These are phyloP conservation scores for Alternaria gaisen DNA, from an alignment of 2,329 filamentous ascomycete genomes.

Conservation along the genomic window DNA sequence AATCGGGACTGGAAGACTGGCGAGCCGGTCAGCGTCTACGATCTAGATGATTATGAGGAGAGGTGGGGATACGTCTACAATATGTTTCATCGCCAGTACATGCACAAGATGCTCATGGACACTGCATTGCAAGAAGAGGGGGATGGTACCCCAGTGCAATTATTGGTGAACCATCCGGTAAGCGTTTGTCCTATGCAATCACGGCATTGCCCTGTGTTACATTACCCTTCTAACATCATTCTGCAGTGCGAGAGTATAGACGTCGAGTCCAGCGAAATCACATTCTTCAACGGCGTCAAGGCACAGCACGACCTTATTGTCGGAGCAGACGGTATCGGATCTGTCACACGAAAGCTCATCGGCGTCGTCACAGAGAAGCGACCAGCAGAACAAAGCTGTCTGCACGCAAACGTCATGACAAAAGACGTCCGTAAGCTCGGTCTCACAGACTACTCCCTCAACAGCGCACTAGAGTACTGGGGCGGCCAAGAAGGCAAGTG, in stretches of 20 bases:
- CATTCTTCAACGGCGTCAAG: constrained; percentile 57
- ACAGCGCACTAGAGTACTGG: constrained; percentile 74
- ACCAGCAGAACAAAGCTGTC: constrained; percentile 68
- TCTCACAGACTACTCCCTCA: constrained; percentile 68
- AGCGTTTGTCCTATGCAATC: not conserved
- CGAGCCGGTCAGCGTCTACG: constrained; percentile 70
- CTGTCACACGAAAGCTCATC: constrained; percentile 68
- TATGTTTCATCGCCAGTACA: constrained; percentile 75
- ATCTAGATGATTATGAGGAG: constrained; percentile 70
- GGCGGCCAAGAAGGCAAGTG: constrained; percentile 69
- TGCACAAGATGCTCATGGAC: constrained; percentile 73
- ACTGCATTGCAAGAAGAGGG: constrained; percentile 63
- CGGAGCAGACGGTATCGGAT: constrained; percentile 74
- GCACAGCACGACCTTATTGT: constrained; percentile 68
- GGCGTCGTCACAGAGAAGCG: constrained; percentile 68
- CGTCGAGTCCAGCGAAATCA: constrained; percentile 52
- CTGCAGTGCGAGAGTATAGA: constrained; percentile 63
- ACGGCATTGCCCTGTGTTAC: not conserved
- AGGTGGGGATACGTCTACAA: constrained; percentile 70
- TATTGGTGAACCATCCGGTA: constrained; percentile 64
- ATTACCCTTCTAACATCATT: not conserved
- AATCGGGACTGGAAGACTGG: constrained; percentile 76
- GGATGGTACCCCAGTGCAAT: constrained; percentile 61
- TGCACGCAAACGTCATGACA: constrained; percentile 71
- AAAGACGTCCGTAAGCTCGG: constrained; percentile 68